Conservation (phyloP, 1,284 basidiomycete species). For the Porogramme epimiltina region DNA sequence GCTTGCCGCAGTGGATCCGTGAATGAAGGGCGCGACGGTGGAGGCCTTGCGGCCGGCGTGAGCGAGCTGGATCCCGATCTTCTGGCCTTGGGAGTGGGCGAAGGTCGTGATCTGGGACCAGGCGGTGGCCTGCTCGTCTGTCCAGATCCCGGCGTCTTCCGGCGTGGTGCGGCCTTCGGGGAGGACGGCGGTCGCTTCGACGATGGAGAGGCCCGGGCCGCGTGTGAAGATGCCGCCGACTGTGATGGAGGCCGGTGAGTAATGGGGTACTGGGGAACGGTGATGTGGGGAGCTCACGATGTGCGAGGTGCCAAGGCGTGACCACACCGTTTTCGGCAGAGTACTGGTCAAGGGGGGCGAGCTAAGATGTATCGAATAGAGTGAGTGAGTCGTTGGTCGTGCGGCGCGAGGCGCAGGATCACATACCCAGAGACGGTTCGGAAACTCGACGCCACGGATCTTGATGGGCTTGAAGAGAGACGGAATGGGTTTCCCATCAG, state of each 20-base stretch:
- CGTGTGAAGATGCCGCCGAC: slow-evolving; percentile 50
- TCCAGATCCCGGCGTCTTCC: slow-evolving; percentile 74
- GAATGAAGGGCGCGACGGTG: slow-evolving; percentile 63
- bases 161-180: slow-evolving; percentile 81
- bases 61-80: slow-evolving; percentile 75
- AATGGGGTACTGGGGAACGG: background rate
- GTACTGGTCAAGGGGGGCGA: slow-evolving; percentile 76
- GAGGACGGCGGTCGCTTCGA: slow-evolving; percentile 69
- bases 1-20: slow-evolving; percentile 34
- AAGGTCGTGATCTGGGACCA: slow-evolving; percentile 71
- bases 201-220: slow-evolving; percentile 58
- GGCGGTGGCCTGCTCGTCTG: slow-evolving; percentile 65
- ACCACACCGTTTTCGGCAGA: slow-evolving; percentile 64
- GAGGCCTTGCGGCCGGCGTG: slow-evolving; percentile 80
- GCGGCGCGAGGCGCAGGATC: background rate
- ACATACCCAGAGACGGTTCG: slow-evolving; percentile 64
- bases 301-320: slow-evolving; percentile 79
- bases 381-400: background rate
- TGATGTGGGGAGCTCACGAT: slow-evolving; percentile 42
- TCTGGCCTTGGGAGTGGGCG: slow-evolving; percentile 62
- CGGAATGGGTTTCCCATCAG: slow-evolving; percentile 37
- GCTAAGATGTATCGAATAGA: slow-evolving; percentile 3
- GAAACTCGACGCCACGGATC: slow-evolving; percentile 63
- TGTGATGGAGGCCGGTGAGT: slow-evolving; percentile 4
- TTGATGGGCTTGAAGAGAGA: slow-evolving; percentile 66